These are phyloP conservation scores for Pilobolus umbonatus DNA, from an alignment of 192 early-diverging fungal species.

Conservation along the genomic window DNA sequence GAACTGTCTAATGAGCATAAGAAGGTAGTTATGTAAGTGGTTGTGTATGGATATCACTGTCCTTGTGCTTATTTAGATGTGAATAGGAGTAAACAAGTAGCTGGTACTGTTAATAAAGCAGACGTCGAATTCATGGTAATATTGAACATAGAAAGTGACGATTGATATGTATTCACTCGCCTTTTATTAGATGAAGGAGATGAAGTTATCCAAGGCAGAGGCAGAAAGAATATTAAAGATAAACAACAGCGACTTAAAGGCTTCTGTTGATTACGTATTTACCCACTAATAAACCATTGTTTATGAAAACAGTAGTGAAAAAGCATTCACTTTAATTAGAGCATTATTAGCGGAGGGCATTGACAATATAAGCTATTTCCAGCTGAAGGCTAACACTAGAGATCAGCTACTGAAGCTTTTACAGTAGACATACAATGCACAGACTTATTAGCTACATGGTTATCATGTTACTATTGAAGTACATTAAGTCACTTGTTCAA, in stretches of 20 bases:
- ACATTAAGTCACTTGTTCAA: no score
- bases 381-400: no score
- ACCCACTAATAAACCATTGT: not conserved
- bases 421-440: no score
- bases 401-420: no score
- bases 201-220: conserved; percentile 6
- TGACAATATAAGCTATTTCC: no score
- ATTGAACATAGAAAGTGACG: not conserved
- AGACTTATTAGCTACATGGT: no score
- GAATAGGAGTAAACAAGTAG: not conserved
- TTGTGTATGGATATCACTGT: no score
- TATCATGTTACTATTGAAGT: no score
- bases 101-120: not conserved
- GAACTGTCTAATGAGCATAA: conserved; percentile 1
- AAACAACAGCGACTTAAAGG: conserved; percentile 1
- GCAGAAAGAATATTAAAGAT: conserved; percentile 8
- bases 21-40: conserved; percentile 5
- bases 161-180: not conserved
- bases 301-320: no score
- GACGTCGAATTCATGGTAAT: conserved; percentile 13
- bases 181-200: not conserved
- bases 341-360: no score
- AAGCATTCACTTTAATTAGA: no score
- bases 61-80: not conserved
- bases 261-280: not conserved